Base-by-base conservation (phyloP, 1,284 basidiomycete species). In the Taiwanofungus camphoratus region DNA sequence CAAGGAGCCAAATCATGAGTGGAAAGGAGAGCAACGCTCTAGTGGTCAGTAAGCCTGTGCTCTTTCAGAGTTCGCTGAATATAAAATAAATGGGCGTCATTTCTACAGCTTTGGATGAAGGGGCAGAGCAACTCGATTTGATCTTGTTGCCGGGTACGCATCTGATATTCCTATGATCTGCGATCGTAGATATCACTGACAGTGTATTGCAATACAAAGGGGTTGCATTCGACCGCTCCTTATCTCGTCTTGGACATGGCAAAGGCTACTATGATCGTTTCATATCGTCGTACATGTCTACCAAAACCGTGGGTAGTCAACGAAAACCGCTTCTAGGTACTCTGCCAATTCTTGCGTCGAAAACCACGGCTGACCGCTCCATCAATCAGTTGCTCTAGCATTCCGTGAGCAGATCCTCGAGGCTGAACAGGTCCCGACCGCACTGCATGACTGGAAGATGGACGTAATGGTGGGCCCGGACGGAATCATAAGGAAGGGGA, bases 221-320 rank as follows among this genome's bases (percentile, higher is more conserved):
- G 24, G 74, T 89, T 39, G 86, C 82, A n/a, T 89, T 88, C 53
- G 86, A 88, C 63, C 67, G 64, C 37, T 71, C 73, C n/a, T 59
- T 82, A 45, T 77, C 77, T 41, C 79, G 86, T 24, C 70, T 89
- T 19, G 87, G 86, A 5, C 83, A 87, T 54, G 86, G 86, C 29
- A 88, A 85, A 61, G 86, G 87, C 5, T 87, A 84, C 63, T 89
- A 89, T 54, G 86, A 89, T 63, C 69, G 71, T 18, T 88, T 86
- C 62, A 69, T 89, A 33, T 64, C 77, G 7, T 59, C 67, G 1
- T 86, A 86, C 50, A 58, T 66, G 20, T 54, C 65, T 12, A 56
- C 43, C 36, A 44, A 38, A 45, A 40, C 35, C 29, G 39, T 43
- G 51, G 32, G 44, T 19, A 9, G 44, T 38, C 24, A 31, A 35